Evolutionary conservation across 495 filamentous ascomycete species (phyloP).

Genomic region (Talaromyces stipitatus): DNA sequence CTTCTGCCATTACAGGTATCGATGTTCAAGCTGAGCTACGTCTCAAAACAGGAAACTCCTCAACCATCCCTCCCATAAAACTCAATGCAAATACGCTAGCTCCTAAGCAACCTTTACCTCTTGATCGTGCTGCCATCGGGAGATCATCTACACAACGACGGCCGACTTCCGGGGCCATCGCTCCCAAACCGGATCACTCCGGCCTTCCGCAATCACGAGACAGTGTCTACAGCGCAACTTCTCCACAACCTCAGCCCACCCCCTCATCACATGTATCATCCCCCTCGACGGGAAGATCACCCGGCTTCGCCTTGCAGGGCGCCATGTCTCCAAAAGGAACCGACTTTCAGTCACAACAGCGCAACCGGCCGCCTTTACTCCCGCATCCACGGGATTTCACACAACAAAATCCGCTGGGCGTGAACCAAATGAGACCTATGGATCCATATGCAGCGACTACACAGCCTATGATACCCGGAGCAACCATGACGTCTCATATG

Average conservation of each 20-base stretch:
- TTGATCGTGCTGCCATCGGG: constrained; percentile 67
- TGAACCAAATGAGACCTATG: constrained; percentile 30
- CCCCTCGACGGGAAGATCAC: constrained; percentile 62
- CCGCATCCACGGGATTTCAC: constrained; percentile 35
- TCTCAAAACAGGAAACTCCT: constrained; percentile 70
- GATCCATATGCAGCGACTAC: constrained; percentile 17
- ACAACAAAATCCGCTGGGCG: constrained; percentile 35
- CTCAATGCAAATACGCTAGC: constrained; percentile 47
- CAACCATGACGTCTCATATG: constrained; percentile 25
- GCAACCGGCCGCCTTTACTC: constrained; percentile 42
- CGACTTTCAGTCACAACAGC: constrained; percentile 47
- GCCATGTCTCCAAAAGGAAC: constrained; percentile 61
- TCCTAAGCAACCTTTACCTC: constrained; percentile 46
- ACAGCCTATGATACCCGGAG: constrained; percentile 19
- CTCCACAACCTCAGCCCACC: constrained; percentile 63
- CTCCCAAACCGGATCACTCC: constrained; percentile 61
- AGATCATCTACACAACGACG: constrained; percentile 60
- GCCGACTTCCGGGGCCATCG: constrained; percentile 56
- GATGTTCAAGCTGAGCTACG: constrained; percentile 95
- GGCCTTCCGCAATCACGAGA: constrained; percentile 47
- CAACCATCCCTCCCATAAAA: constrained; percentile 55
- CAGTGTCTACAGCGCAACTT: constrained; percentile 39
- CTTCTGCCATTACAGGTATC: constrained; percentile 54
- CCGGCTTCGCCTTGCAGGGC: constrained; percentile 61
- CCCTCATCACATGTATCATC: constrained; percentile 78